A percentile compares a stretch with the other conserved stretches of the same genome.
Conservation (phyloP, 2,329 filamentous ascomycete genomes). For the Colletotrichum endophyticum region DNA sequence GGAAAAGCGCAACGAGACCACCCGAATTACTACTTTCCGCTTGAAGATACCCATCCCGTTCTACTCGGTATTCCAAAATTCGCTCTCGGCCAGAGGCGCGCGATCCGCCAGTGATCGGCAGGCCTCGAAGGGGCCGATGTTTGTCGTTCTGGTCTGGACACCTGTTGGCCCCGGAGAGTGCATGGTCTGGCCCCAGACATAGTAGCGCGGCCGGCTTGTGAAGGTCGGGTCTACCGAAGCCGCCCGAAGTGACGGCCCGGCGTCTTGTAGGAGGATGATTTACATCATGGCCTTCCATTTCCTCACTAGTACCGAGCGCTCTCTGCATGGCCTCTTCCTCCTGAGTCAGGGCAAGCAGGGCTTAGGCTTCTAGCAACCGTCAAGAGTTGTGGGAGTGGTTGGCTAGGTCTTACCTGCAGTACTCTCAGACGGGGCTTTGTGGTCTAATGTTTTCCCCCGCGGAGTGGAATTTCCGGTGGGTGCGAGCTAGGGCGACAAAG, state of each 20-base stretch:
- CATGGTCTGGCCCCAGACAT: not conserved
- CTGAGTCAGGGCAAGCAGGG: constrained; percentile 13
- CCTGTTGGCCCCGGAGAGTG: not conserved
- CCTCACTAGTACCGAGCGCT: not conserved
- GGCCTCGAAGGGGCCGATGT: constrained; percentile 14
- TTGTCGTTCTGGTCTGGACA: not conserved
- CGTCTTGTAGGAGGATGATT: constrained; percentile 5
- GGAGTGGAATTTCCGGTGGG: constrained; percentile 1
- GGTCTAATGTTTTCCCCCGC: not conserved
- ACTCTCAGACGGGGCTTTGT: not conserved
- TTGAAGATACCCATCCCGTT: constrained; percentile 15
- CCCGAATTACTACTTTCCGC: constrained; percentile 14
- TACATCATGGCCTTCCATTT: constrained; percentile 2
- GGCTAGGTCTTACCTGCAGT: not conserved
- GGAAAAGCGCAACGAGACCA: constrained; percentile 20
- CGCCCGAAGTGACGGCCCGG: constrained; percentile 2
- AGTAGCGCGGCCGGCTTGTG: not conserved
- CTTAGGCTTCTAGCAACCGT: not conserved
- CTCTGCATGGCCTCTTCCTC: not conserved
- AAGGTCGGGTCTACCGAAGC: not conserved
- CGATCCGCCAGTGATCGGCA: constrained; percentile 13
- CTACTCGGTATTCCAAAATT: not conserved
- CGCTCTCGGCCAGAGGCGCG: not conserved
- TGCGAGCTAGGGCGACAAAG: not conserved
- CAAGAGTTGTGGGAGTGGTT: not conserved